These are phyloP conservation scores for Aspergillus flavus DNA, from an alignment of 2,329 filamentous ascomycete genomes.

Conservation along the genomic window DNA sequence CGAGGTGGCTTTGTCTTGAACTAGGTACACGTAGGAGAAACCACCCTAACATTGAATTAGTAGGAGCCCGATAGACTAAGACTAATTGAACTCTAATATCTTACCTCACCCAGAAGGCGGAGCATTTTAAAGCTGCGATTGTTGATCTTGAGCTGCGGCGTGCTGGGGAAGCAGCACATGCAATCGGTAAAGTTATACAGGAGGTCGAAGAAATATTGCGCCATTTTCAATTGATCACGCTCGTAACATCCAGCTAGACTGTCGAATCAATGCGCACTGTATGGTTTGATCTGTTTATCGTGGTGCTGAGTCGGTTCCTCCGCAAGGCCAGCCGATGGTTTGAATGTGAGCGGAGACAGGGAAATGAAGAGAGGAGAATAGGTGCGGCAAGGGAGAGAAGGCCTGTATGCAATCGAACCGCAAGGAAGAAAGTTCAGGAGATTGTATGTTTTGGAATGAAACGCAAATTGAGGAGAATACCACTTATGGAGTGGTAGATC, in stretches of 20 bases:
- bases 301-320: conserved; percentile 2
- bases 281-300: conserved; percentile 1
- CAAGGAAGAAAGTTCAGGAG: neutral
- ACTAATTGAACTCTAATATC: conserved; percentile 19
- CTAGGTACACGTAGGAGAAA: conserved; percentile 98
- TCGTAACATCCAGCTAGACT: neutral
- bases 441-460: neutral
- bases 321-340: conserved; percentile 3
- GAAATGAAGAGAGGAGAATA: conserved; percentile 14
- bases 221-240: conserved; percentile 56
- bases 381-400: conserved; percentile 6
- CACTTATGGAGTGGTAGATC: neutral
- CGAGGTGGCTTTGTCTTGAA: conserved; percentile 82
- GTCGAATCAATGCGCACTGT: neutral
- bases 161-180: conserved; percentile 93
- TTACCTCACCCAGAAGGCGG: conserved; percentile 86
- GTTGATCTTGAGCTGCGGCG: conserved; percentile 94
- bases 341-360: conserved; percentile 4
- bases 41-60: conserved; percentile 65
- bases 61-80: neutral
- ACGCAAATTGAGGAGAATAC: neutral
- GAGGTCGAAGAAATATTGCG: conserved; percentile 82
- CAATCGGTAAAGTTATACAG: conserved; percentile 92
- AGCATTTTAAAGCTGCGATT: conserved; percentile 93
- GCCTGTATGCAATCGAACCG: neutral